These are phyloP conservation scores for Rutstroemia sp. DNA, from an alignment of 2,329 filamentous ascomycete genomes.

Conservation along the genomic window DNA sequence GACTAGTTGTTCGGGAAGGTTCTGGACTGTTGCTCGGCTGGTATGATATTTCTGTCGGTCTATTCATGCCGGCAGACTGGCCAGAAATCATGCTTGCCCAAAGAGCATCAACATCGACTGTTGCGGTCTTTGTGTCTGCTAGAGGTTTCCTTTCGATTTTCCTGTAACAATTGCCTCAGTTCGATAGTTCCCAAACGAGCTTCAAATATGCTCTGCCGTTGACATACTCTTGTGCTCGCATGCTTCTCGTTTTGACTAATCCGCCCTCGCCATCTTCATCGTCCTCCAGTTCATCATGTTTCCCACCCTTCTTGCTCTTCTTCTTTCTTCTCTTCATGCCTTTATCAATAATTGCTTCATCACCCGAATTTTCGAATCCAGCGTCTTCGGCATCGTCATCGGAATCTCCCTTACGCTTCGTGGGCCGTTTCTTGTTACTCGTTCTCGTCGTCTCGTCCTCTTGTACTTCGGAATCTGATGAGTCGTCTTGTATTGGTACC, in stretches of 20 bases:
- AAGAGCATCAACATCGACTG: slow-evolving; percentile 63
- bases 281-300: slow-evolving; percentile 43
- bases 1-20: background rate
- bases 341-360: slow-evolving; percentile 60
- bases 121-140: slow-evolving; percentile 35
- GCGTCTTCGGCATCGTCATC: slow-evolving; percentile 35
- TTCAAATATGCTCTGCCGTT: background rate
- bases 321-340: slow-evolving; percentile 45
- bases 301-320: slow-evolving; percentile 31
- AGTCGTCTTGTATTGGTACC: slow-evolving; percentile 36
- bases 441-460: background rate
- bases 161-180: slow-evolving; percentile 9
- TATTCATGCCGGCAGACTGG: background rate
- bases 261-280: slow-evolving; percentile 58
- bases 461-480: slow-evolving; percentile 40
- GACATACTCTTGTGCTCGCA: slow-evolving; percentile 57
- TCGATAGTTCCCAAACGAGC: background rate
- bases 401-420: slow-evolving; percentile 31
- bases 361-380: slow-evolving; percentile 61
- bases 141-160: slow-evolving; percentile 25
- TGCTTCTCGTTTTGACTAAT: slow-evolving; percentile 65
- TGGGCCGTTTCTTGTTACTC: slow-evolving; percentile 11
- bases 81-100: slow-evolving; percentile 59
- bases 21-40: background rate
- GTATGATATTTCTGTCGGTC: background rate